These are phyloP conservation scores for Aquilaria sinensis DNA, from an alignment of 345 rosid species.

Conservation along the genomic window DNA sequence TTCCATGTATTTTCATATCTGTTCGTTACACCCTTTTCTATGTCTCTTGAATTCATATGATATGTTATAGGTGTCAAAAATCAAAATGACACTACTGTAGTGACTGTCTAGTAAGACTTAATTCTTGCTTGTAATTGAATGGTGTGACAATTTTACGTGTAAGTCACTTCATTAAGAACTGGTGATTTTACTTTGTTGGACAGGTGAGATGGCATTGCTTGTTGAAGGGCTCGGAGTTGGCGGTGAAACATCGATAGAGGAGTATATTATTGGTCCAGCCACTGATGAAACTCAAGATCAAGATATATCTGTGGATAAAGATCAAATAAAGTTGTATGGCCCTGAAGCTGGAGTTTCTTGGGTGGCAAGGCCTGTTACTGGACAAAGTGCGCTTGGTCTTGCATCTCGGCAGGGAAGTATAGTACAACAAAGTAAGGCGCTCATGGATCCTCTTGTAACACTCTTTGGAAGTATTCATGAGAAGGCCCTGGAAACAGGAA, in stretches of 20 bases:
- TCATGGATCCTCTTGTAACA: slow-evolving; percentile 86
- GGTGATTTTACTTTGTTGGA: slow-evolving; percentile 19
- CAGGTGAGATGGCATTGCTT: slow-evolving; percentile 99
- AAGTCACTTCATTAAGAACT: background rate
- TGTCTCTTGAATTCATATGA: too few species aligned
- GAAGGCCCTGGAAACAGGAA: slow-evolving; percentile 69
- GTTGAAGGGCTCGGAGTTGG: slow-evolving; percentile 94
- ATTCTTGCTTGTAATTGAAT: too few species aligned
- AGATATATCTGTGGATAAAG: slow-evolving; percentile 61
- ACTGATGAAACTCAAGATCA: slow-evolving; percentile 46
- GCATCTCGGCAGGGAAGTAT: slow-evolving; percentile 71
- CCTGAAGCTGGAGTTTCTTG: slow-evolving; percentile 77
- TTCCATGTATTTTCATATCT: background rate
- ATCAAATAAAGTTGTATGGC: slow-evolving; percentile 78
- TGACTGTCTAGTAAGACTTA: too few species aligned
- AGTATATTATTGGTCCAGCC: slow-evolving; percentile 79
- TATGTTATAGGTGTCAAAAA: too few species aligned
- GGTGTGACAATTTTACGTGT: too few species aligned
- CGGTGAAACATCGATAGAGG: slow-evolving; percentile 76
- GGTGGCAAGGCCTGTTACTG: slow-evolving; percentile 85
- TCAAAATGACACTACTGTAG: too few species aligned
- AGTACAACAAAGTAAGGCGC: slow-evolving; percentile 34
- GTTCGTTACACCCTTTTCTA: too few species aligned
- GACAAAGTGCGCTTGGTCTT: slow-evolving; percentile 56
- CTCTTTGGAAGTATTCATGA: slow-evolving; percentile 88